Conservation (phyloP, 768 basidiomycete genomes). For the Cystofilobasidium ferigula region DNA sequence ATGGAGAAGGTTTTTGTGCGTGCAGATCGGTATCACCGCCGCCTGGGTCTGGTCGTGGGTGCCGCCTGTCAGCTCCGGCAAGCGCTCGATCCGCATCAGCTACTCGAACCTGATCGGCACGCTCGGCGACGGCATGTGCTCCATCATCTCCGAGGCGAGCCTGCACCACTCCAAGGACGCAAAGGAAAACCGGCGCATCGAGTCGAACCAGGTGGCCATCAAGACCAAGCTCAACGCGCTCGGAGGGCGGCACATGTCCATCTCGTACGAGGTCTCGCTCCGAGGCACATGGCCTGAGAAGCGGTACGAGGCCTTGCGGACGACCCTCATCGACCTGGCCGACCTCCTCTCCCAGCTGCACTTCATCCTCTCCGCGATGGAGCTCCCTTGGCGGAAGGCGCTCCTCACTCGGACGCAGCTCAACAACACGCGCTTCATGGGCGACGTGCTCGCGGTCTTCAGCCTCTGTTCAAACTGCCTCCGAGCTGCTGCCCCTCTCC, state of each 20-base stretch:
- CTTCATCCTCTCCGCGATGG: conserved; percentile 60
- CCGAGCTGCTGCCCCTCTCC: conserved; percentile 60
- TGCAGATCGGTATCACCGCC: conserved; percentile 58
- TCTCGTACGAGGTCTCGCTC: conserved; percentile 10
- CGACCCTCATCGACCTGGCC: conserved; percentile 50
- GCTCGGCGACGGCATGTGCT: conserved; percentile 62
- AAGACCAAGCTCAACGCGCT: neutral
- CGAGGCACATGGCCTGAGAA: conserved; percentile 21
- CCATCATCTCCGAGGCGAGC: conserved; percentile 61
- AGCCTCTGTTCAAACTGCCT: conserved; percentile 67
- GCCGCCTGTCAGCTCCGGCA: conserved; percentile 12
- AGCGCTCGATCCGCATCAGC: conserved; percentile 47
- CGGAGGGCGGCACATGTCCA: conserved; percentile 8
- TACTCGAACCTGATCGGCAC: conserved; percentile 59
- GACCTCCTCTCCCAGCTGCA: conserved; percentile 61
- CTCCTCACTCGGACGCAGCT: conserved; percentile 64
- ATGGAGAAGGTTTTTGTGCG: conserved; percentile 52
- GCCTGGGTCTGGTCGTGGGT: conserved; percentile 48
- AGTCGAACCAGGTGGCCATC: conserved; percentile 55
- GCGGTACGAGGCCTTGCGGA: conserved; percentile 26
- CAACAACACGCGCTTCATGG: conserved; percentile 65
- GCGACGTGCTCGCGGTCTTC: conserved; percentile 71
- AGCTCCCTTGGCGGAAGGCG: conserved; percentile 65
- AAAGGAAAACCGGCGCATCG: conserved; percentile 48
- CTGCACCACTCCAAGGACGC: conserved; percentile 36